Percentiles rank a stretch among this genome's conserved stretches.
Evolutionary conservation across 2,329 filamentous ascomycete genomes (phyloP).

Genomic region (Ascochyta clinopodiicola): DNA sequence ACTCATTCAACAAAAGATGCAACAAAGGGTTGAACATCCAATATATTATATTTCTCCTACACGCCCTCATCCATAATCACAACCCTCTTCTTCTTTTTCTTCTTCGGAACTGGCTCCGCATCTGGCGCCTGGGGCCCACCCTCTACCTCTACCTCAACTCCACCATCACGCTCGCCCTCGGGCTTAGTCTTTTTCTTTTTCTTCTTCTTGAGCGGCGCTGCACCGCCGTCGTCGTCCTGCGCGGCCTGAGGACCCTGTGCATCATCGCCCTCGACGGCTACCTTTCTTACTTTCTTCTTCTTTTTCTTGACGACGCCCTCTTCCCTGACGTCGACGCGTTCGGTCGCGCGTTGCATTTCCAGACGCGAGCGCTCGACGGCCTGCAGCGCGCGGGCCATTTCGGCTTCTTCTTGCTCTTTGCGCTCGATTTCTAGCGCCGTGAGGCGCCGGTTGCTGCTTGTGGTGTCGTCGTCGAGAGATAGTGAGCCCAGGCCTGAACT

Average conservation of each 20-base stretch:
- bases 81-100: conserved; percentile 51
- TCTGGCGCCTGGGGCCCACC: conserved; percentile 23
- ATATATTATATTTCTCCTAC: too few relatives aligned
- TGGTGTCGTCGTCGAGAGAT: conserved; percentile 66
- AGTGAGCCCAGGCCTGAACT: conserved; percentile 80
- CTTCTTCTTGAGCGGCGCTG: conserved; percentile 41
- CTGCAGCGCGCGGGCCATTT: conserved; percentile 87
- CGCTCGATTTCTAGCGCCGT: conserved; percentile 66
- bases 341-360: conserved; percentile 86
- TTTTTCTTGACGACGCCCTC: conserved; percentile 70
- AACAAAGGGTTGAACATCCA: too few relatives aligned
- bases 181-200: conserved; percentile 53
- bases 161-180: conserved; percentile 23
- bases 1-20: too few relatives aligned
- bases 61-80: conserved; percentile 40
- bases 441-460: conserved; percentile 28
- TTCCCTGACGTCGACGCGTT: conserved; percentile 73
- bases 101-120: conserved; percentile 50
- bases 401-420: conserved; percentile 77
- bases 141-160: not conserved
- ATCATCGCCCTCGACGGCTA: conserved; percentile 62
- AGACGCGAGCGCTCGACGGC: conserved; percentile 86
- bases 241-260: conserved; percentile 48
- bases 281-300: conserved; percentile 57
- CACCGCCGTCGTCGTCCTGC: conserved; percentile 19